phyloP scores from a whole-genome alignment of 2,329 filamentous ascomycete species.

The Alternaria ethzedia region DNA sequence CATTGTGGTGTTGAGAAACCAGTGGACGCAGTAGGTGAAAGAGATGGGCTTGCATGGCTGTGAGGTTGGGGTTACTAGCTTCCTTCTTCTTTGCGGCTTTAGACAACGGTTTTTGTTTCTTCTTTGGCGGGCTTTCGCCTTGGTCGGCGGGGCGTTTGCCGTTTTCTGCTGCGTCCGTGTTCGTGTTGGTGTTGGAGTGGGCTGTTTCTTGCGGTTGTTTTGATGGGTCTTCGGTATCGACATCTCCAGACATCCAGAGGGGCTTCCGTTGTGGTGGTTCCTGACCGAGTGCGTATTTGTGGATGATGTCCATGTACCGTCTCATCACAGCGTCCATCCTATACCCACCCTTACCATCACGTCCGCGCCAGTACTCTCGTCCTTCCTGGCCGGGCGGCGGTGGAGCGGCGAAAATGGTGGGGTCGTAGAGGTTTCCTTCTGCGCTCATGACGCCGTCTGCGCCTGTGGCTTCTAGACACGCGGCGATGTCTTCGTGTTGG shows the following conservation, averaged over 20 bases:
- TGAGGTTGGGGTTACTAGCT: slow-evolving; percentile 69
- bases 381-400: slow-evolving; percentile 70
- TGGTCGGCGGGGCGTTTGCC: slow-evolving; percentile 6
- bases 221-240: slow-evolving; percentile 46
- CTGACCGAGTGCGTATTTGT: slow-evolving; percentile 73
- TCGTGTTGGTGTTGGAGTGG: neutral
- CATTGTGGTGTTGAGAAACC: slow-evolving; percentile 78
- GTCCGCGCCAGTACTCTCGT: slow-evolving; percentile 83
- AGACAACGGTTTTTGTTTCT: slow-evolving; percentile 43
- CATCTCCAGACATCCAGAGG: slow-evolving; percentile 71
- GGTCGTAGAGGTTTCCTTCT: slow-evolving; percentile 92
- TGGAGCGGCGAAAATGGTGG: slow-evolving; percentile 77
- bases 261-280: slow-evolving; percentile 71
- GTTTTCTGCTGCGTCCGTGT: slow-evolving; percentile 8
- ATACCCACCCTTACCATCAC: slow-evolving; percentile 81
- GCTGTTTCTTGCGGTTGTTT: slow-evolving; percentile 15
- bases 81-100: slow-evolving; percentile 57
- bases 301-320: slow-evolving; percentile 88
- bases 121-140: slow-evolving; percentile 42
- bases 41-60: slow-evolving; percentile 85
- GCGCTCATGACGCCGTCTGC: slow-evolving; percentile 95
- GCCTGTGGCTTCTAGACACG: slow-evolving; percentile 81
- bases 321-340: slow-evolving; percentile 86
- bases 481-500: slow-evolving; percentile 76
- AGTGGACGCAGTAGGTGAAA: slow-evolving; percentile 90